Base-by-base conservation (phyloP, 2,329 filamentous ascomycete species). In the Colletotrichum phormii region DNA sequence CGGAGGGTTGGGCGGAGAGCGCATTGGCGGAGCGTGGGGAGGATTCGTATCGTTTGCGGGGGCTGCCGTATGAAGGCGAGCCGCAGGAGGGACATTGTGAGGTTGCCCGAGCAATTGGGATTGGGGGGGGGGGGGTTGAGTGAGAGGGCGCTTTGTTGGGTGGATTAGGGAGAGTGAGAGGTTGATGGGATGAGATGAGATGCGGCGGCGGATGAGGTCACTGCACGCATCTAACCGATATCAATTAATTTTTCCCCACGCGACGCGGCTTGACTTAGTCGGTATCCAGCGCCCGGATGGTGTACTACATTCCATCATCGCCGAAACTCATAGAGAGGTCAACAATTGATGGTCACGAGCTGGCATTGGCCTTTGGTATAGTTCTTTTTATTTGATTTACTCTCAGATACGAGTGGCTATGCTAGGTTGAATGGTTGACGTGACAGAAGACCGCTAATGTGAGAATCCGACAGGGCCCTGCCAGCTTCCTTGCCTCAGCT, bases 171-270 rank as follows among this genome's bases (percentile, higher is more conserved):
- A 67, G 31, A 53, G 33, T 61, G 35, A 60, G 59, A 64, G 49
- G 33, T 60, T 55, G 71, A 53, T 64, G 53, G 37, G 51, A 37
- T 72, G 61, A 72, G 67, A 71, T 72, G 37, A 65, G 61, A 62
- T 57, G 35, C 22, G 15, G 58, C 13, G 49, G 55, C 5, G 57
- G 55, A 35, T 73, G 70, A 71, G 71, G 71, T 67, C 62, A 73
- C 68, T 58, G 57, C 63, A 22, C 57, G 55, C 51, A 51, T 53
- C 5, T 46, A 26, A 29, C 58, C 55, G 55, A 54, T 18, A 42
- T 13, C 64, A 18, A 22, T 33, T 22, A 11, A 9, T 61, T 61
- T 62, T n/a, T 4, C 1, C 15, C 31, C 26, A 67, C 67, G 71
- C 63, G 61, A 72, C 71, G 68, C 33, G 51, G 59, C 61, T 49